These are phyloP conservation scores for Nevesoporus exiguus DNA, from an alignment of 768 basidiomycete species.

Conservation along the genomic window DNA sequence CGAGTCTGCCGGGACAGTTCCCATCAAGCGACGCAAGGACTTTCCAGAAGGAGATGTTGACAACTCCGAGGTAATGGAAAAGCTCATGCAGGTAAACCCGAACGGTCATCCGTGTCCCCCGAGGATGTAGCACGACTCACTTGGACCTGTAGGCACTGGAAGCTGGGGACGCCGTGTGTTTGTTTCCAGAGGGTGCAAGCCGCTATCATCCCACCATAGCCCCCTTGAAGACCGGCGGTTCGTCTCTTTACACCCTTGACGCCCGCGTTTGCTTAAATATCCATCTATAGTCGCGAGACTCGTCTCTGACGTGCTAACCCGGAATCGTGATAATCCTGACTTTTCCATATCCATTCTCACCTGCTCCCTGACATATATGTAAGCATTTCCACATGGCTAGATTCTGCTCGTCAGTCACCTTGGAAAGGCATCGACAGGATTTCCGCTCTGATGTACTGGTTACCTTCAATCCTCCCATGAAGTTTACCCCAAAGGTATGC, in stretches of 20 bases:
- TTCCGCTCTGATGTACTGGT: constrained; percentile 88
- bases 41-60: constrained; percentile 50
- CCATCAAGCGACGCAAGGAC: constrained; percentile 76
- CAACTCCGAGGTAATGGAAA: constrained; percentile 67
- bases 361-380: constrained; percentile 85
- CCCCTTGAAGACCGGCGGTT: constrained; percentile 84
- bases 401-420: not conserved
- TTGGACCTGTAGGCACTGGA: constrained; percentile 57
- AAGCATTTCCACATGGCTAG: constrained; percentile 9
- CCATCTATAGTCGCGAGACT: constrained; percentile 63
- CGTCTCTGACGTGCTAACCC: constrained; percentile 71
- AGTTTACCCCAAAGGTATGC: constrained; percentile 57
- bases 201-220: constrained; percentile 85
- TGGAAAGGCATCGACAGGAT: constrained; percentile 71
- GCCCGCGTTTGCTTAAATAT: constrained; percentile 1
- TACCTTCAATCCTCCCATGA: constrained; percentile 70
- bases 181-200: constrained; percentile 87
- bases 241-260: constrained; percentile 8
- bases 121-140: constrained; percentile 5
- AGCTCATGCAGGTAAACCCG: constrained; percentile 56
- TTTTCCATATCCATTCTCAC: constrained; percentile 74
- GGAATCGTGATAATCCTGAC: constrained; percentile 60
- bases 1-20: constrained; percentile 83
- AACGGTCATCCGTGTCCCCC: not conserved
- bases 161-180: constrained; percentile 70